Evolutionary conservation across 306 rosid genomes (phyloP), one percentile per base, ranked within the genome.

Genomic region (Vigna reflexopilosa): DNA sequence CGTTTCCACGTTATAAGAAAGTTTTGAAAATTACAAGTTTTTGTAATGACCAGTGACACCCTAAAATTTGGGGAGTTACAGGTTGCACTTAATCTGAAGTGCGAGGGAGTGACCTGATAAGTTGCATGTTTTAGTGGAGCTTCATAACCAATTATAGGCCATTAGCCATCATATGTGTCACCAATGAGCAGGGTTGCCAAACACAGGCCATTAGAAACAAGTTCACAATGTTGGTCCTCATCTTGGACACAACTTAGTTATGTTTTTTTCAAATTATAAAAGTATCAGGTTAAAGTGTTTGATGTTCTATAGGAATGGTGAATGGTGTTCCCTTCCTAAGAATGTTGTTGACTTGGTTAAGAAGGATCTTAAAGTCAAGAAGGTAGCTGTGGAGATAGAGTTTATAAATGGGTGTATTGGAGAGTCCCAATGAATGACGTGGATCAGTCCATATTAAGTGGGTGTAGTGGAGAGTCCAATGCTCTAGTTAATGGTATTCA

Each of bases 391-490:
- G 64, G 94, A 92, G 79, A 82, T 92, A 26, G 88, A 88, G 83
- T 86, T n/a, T n/a, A n/a, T 84, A 20, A 84, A 88, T 82, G 93
- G 51, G 65, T 95, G 89, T 87, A 95, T 77, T 95, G 82, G 98
- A 95, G 20, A 87, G 89, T 92, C 76, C 90, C 91, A 80, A 86
- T 95, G 67, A 88, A 83, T 81, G 95, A 90, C 63, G 20, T 72
- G 26, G 80, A 76, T 58, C 85, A 70, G 19, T 82, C 95, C 49
- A 73, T 73, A 58, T 54, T 86, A 78, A 76, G 80, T 67, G 97
- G 91, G 79, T 86, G 87, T 73, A 92, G 93, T 79, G 97, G 89
- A 36, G 97, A 92, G 77, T 95, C 98, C 45, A 88, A 92, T 85
- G 87, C 77, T 57, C 0, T 19, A 19, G 20, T 7, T 82, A 81